phyloP scores from a whole-genome alignment of 805 yeast genomes.

The Yamadazyma olivae region DNA sequence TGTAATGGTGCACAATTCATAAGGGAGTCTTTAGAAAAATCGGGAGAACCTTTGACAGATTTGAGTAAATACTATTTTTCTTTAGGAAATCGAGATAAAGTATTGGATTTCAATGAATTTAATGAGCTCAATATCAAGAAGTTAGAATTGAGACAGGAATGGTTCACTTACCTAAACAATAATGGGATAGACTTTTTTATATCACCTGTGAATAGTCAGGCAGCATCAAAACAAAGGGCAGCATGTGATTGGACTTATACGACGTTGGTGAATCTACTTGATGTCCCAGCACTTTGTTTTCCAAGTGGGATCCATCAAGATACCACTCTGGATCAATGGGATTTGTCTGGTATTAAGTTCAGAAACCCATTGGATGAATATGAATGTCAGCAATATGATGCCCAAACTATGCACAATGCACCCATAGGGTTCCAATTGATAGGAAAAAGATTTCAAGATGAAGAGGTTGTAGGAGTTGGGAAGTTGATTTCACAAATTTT shows the following conservation, averaged over 20 bases:
- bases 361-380: constrained; percentile 47
- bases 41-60: constrained; percentile 69
- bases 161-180: constrained; percentile 48
- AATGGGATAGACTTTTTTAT: constrained; percentile 62
- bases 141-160: constrained; percentile 57
- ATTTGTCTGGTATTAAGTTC: constrained; percentile 29
- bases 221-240: constrained; percentile 62
- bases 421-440: constrained; percentile 53
- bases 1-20: constrained; percentile 66
- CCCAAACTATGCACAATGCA: constrained; percentile 47
- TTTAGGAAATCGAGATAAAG: constrained; percentile 54
- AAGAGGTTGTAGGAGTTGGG: constrained; percentile 51
- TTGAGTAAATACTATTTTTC: constrained; percentile 60
- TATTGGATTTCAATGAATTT: constrained; percentile 46
- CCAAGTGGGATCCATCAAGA: constrained; percentile 64
- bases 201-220: constrained; percentile 65
- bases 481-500: too few relatives aligned
- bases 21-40: constrained; percentile 43
- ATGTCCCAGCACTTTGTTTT: constrained; percentile 62
- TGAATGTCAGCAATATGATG: constrained; percentile 45
- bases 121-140: constrained; percentile 52
- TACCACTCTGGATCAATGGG: constrained; percentile 50
- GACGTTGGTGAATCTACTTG: constrained; percentile 67
- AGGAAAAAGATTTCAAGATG: constrained; percentile 54
- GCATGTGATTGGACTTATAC: constrained; percentile 81